Percentiles rank a stretch among this genome's conserved stretches.
phyloP scores from a whole-genome alignment of 1,284 basidiomycete genomes.

The Ceratobasidium theobromae region DNA sequence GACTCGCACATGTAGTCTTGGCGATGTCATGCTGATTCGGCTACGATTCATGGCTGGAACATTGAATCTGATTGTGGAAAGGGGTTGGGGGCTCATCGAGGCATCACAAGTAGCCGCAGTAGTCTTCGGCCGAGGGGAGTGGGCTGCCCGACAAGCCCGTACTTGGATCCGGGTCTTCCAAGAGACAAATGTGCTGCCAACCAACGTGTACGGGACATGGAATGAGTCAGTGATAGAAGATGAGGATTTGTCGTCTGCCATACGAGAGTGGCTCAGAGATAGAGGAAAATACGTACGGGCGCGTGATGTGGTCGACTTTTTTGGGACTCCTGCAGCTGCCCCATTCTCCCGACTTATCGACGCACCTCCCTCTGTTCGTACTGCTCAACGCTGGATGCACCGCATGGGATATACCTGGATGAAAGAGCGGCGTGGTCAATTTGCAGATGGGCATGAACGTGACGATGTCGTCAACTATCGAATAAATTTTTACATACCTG shows the following conservation, averaged over 20 bases:
- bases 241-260: neutral
- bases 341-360: neutral
- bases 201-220: conserved; percentile 14
- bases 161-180: neutral
- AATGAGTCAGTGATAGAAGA: conserved; percentile 18
- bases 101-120: neutral
- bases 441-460: conserved; percentile 20
- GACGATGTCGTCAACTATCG: conserved; percentile 32
- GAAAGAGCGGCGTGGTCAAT: neutral
- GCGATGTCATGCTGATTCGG: neutral
- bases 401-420: neutral
- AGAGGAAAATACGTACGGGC: neutral
- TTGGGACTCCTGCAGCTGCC: neutral
- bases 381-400: conserved; percentile 11
- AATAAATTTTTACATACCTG: conserved; percentile 27
- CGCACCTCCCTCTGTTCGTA: neutral
- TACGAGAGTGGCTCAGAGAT: neutral
- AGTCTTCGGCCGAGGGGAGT: conserved; percentile 1
- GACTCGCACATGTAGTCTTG: neutral
- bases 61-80: neutral
- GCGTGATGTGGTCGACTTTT: neutral
- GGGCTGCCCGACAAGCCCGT: neutral
- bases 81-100: neutral
- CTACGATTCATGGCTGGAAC: conserved; percentile 4
- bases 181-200: neutral